These are phyloP conservation scores for Quercus engelmannii DNA, from an alignment of 306 rosid species.

Conservation along the genomic window DNA sequence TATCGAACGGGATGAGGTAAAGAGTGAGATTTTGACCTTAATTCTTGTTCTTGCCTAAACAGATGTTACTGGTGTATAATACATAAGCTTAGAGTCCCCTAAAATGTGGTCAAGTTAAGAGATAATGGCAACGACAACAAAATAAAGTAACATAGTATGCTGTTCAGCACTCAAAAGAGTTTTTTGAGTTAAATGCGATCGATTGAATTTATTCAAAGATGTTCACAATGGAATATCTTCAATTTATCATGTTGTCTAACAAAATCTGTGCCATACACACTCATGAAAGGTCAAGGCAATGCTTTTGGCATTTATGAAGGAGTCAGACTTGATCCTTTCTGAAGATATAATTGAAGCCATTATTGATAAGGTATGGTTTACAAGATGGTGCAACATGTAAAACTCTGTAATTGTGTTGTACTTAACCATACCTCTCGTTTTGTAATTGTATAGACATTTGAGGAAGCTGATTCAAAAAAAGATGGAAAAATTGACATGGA, in stretches of 20 bases:
- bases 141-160: background rate
- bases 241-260: too few species aligned
- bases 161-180: background rate
- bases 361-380: constrained; percentile 37
- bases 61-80: background rate
- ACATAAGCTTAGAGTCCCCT: too few species aligned
- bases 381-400: background rate
- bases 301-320: constrained; percentile 47
- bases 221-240: too few species aligned
- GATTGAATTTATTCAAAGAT: too few species aligned
- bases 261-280: background rate
- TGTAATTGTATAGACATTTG: constrained; percentile 32
- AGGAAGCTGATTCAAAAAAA: constrained; percentile 54
- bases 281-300: constrained; percentile 47
- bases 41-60: background rate
- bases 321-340: constrained; percentile 49
- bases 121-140: too few species aligned
- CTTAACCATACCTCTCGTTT: background rate
- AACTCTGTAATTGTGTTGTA: background rate
- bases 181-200: too few species aligned
- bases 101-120: too few species aligned
- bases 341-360: constrained; percentile 44
- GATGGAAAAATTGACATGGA: constrained; percentile 56
- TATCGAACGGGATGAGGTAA: constrained; percentile 53
- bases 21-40: background rate